These are phyloP conservation scores for Brasilioporus rufonigricans DNA, from an alignment of 768 basidiomycete genomes.

Conservation along the genomic window DNA sequence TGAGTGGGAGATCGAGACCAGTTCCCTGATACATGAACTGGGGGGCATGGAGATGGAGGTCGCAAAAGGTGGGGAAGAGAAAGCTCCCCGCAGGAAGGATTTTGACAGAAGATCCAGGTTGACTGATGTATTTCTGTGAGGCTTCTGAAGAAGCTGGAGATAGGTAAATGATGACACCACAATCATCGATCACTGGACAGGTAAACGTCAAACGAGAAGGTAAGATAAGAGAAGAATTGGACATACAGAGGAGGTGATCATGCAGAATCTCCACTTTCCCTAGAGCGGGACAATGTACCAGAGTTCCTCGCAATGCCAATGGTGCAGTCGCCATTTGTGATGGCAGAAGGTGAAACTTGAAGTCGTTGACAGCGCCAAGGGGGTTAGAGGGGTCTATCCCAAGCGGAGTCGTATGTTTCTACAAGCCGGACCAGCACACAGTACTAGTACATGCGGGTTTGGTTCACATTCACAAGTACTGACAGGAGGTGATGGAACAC, in stretches of 20 bases:
- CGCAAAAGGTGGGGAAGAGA: constrained; percentile 75
- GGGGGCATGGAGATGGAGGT: constrained; percentile 85
- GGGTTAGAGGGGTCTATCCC: neutral
- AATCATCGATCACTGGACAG: constrained; percentile 30
- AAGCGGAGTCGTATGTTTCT: neutral
- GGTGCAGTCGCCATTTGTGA: constrained; percentile 9
- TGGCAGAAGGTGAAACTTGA: neutral
- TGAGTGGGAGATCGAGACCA: constrained; percentile 78
- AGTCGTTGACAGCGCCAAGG: neutral
- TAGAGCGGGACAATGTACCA: constrained; percentile 55
- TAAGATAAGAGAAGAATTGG: neutral
- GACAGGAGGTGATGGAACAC: neutral
- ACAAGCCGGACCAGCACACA: neutral
- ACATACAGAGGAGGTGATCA: constrained; percentile 54
- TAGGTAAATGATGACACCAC: constrained; percentile 53
- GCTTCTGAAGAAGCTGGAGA: constrained; percentile 35
- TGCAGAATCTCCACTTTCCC: constrained; percentile 53
- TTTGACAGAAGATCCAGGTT: constrained; percentile 16
- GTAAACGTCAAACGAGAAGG: constrained; percentile 2
- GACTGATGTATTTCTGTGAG: constrained; percentile 35
- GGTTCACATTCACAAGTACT: neutral
- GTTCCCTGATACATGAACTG: constrained; percentile 89
- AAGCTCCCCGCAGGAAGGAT: constrained; percentile 56
- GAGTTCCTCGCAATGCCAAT: constrained; percentile 44
- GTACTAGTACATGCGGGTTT: neutral